These are phyloP conservation scores for Mortierella sp. DNA, from an alignment of 371 early-diverging fungal genomes.

Conservation along the genomic window DNA sequence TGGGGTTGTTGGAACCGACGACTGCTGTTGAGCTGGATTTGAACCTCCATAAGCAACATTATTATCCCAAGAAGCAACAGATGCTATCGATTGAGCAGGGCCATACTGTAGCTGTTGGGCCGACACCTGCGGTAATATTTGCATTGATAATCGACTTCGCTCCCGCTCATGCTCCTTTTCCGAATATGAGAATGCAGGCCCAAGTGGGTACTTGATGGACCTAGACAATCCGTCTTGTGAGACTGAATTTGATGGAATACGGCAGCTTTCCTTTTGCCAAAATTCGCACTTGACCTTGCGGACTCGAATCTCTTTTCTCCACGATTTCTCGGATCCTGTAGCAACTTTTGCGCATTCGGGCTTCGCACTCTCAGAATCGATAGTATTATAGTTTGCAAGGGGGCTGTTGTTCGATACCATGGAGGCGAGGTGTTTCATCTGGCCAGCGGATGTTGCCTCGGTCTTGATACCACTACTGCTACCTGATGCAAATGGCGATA, in stretches of 20 bases:
- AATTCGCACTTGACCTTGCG: constrained; percentile 54
- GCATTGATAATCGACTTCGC: constrained; percentile 19
- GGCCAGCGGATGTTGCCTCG: background rate
- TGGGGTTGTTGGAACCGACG: constrained; percentile 3
- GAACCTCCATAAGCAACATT: background rate
- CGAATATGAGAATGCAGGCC: constrained; percentile 34
- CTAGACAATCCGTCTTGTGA: background rate
- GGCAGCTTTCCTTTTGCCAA: constrained; percentile 55
- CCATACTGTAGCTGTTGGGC: background rate
- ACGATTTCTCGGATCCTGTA: background rate
- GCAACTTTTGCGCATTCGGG: background rate
- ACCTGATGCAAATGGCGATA: constrained; percentile 13
- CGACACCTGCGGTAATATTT: background rate
- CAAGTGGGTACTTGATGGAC: constrained; percentile 34
- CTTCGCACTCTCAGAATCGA: background rate
- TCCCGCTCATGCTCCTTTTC: constrained; percentile 38
- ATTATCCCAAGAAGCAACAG: constrained; percentile 18
- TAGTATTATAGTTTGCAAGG: background rate
- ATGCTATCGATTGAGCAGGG: background rate
- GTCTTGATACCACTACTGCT: background rate
- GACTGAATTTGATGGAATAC: constrained; percentile 17
- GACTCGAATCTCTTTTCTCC: constrained; percentile 42
- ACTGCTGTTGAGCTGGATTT: background rate
- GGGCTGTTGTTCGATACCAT: constrained; percentile 2
- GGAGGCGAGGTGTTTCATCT: constrained; percentile 4